These are phyloP conservation scores for Podospora australis DNA, from an alignment of 495 filamentous ascomycete species.

Conservation along the genomic window DNA sequence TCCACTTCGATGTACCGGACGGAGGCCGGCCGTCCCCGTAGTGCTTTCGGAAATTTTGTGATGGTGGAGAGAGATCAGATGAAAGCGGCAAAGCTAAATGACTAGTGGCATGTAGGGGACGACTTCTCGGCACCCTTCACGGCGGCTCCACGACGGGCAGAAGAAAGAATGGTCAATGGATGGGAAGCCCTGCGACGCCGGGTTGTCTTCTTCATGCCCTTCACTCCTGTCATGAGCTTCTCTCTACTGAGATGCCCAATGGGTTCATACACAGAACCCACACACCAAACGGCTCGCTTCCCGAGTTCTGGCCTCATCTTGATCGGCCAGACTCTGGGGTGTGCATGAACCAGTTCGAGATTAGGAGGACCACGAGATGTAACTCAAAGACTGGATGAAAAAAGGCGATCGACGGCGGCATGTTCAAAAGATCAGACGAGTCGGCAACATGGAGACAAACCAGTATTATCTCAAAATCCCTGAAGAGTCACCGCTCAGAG, in stretches of 20 bases:
- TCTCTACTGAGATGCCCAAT: background rate
- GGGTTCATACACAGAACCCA: background rate
- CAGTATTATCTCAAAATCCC: background rate
- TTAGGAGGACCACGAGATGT: slow-evolving; percentile 8
- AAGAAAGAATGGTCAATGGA: slow-evolving; percentile 1
- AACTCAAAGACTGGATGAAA: slow-evolving; percentile 13
- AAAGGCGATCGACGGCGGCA: slow-evolving; percentile 13
- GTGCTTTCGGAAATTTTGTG: slow-evolving; percentile 17
- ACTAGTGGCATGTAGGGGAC: slow-evolving; percentile 7
- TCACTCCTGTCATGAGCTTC: no score
- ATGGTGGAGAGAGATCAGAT: slow-evolving; percentile 17
- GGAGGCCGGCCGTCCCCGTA: background rate
- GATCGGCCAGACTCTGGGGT: background rate
- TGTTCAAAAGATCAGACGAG: slow-evolving; percentile 19
- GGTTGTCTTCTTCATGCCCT: background rate
- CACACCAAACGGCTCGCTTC: slow-evolving; percentile 5
- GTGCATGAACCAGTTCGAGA: slow-evolving; percentile 3
- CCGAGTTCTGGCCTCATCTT: background rate
- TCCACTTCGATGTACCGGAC: background rate
- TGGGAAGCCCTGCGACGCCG: background rate
- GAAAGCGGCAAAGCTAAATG: slow-evolving; percentile 5
- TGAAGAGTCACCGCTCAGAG: background rate
- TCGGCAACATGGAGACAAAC: slow-evolving; percentile 9
- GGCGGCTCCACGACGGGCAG: slow-evolving; percentile 11
- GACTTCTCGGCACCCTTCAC: slow-evolving; percentile 1